Base-by-base conservation (phyloP, 371 early-diverging fungal genomes). In the Apophysomyces variabilis region DNA sequence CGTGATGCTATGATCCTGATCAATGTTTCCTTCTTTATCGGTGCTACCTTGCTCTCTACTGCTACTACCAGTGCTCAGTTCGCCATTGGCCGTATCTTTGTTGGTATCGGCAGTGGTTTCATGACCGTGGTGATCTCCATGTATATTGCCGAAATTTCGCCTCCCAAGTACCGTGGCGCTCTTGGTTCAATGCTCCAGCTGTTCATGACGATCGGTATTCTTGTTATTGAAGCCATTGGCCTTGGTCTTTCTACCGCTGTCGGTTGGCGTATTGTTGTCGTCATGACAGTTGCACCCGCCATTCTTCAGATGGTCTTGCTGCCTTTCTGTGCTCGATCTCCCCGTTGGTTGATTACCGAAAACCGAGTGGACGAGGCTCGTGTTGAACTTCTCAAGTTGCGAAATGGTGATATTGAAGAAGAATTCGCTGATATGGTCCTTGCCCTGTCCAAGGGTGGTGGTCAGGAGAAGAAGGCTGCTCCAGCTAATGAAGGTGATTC, bases 91-190 rank as follows among this genome's bases (percentile, higher is more conserved):
- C 89, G 98, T 61, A 80, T 96, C 66, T 68, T 95, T 41, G 82
- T 89, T 56, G 99, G 99, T 60, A 72, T 93, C 59, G 96, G 89
- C 7, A 85, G 90, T 44, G 97, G 97, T 18, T 79, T 92, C 8
- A 88, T 90, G 61, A 90, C 94, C 44, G 91, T 88, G 38, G 88
- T 87, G 11, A 90, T 93, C 5, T 88, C 94, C 5, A 85, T 89
- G 32, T 97, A 96, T 66, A 84, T 96, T 43, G 87, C 89, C 16
- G 94, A 95, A 71, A 87, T 95, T 43, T 74, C 95, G 1, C 92
- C 95, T 1, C 79, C 85, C 1, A 76, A 83, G n/a, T 75, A 76
- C 18, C 87, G 95, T 69, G 96, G 95, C 36, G 81, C 87, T 11
- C 75, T 92, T 43, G 83, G 85, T 41, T 83, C 93, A 14, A 76